Evolutionary conservation across 140 eudicot genomes (phyloP).

Genomic region (Anethum foeniculum): DNA sequence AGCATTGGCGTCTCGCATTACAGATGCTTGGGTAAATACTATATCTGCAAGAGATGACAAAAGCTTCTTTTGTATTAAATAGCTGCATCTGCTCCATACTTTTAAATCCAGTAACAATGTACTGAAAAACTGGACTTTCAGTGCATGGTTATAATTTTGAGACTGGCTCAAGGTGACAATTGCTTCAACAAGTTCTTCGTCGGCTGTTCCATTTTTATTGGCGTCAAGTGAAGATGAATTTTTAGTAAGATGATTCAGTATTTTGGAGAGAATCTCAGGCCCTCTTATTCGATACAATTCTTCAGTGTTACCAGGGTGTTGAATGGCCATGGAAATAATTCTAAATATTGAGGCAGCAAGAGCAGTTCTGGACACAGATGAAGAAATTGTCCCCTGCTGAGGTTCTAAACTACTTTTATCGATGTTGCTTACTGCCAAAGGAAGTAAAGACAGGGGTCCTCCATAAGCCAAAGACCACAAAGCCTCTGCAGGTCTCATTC

Average conservation of each 20-base stretch:
- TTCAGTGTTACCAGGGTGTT: conserved; percentile 85
- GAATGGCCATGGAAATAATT: conserved; percentile 81
- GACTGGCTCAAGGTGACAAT: conserved; percentile 87
- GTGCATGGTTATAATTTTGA: conserved; percentile 70
- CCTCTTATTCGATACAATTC: conserved; percentile 78
- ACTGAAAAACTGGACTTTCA: conserved; percentile 94
- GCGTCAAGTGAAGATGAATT: conserved; percentile 67
- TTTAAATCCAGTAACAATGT: conserved; percentile 79
- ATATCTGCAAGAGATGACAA: conserved; percentile 91
- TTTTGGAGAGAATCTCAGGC: conserved; percentile 80
- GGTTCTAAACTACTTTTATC: conserved; percentile 65
- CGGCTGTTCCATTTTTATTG: conserved; percentile 52
- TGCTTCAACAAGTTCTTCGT: conserved; percentile 95
- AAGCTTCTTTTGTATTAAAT: conserved; percentile 87
- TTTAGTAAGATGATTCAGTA: conserved; percentile 68
- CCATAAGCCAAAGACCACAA: conserved; percentile 97
- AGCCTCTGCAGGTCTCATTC: conserved; percentile 92
- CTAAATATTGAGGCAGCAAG: conserved; percentile 96
- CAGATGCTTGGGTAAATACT: conserved; percentile 91
- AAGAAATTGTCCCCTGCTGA: conserved; percentile 52
- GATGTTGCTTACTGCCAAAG: conserved; percentile 72
- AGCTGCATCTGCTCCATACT: conserved; percentile 92
- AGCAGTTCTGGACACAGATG: conserved; percentile 53
- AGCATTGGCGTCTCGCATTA: conserved; percentile 97
- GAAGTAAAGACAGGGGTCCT: conserved; percentile 93